Conservation (phyloP, 306 rosid genomes). For the Malus fusca region DNA sequence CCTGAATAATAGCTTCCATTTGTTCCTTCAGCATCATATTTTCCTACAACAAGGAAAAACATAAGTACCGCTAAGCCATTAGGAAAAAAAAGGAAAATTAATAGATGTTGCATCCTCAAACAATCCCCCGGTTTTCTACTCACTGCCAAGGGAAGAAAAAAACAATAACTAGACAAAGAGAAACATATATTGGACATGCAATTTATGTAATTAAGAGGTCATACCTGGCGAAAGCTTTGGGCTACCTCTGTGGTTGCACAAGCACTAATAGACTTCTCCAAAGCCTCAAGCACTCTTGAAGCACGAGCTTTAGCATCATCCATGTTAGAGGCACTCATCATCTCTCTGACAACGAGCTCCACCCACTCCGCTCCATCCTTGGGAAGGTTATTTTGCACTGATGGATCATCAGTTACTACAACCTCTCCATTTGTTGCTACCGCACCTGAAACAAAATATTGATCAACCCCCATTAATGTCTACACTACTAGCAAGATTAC, state of each 20-base stretch:
- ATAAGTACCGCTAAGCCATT: background rate
- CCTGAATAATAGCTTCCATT: slow-evolving; percentile 64
- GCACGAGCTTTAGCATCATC: slow-evolving; percentile 82
- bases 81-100: background rate
- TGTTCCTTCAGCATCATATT: slow-evolving; percentile 68
- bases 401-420: slow-evolving; percentile 27
- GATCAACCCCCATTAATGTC: background rate
- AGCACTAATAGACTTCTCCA: slow-evolving; percentile 62
- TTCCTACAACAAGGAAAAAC: slow-evolving; percentile 39
- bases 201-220: background rate
- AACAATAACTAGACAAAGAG: background rate
- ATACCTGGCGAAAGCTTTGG: slow-evolving; percentile 52
- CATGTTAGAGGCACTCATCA: slow-evolving; percentile 67
- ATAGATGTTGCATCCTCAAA: background rate
- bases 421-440: slow-evolving; percentile 32
- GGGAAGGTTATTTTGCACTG: slow-evolving; percentile 29
- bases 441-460: slow-evolving; percentile 24
- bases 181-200: background rate
- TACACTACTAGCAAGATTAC: background rate
- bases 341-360: slow-evolving; percentile 67
- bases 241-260: slow-evolving; percentile 55
- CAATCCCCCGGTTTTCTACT: background rate
- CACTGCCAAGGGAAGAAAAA: background rate
- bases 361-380: slow-evolving; percentile 74
- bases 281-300: slow-evolving; percentile 60